Base-by-base conservation (phyloP, 441 rosid genomes). In the Macaranga tanarius region DNA sequence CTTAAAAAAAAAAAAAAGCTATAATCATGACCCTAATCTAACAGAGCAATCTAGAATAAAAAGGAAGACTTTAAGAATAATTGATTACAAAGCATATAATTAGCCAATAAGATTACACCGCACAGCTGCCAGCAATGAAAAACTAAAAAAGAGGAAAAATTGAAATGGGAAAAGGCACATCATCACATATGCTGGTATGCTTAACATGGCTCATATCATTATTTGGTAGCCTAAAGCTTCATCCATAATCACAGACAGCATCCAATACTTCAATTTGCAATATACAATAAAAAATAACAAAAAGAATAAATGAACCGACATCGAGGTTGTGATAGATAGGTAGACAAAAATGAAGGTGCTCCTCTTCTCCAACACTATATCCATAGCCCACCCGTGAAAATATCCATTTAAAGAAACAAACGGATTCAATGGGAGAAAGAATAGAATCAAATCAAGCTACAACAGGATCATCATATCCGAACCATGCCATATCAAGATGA, bases 11-110 rank as follows among this genome's bases (percentile, higher is more conserved):
- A 58, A 22, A 23, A 58, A 23, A 58, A 10, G 34, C 31, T 23
- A 38, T 10, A 72, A 73, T 10, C 47, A 50, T 60, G 52, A 48
- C 65, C 40, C 42, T 19, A 44, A 67, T 66, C 59, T 10, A 73
- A 56, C 64, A 47, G 28, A 61, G 56, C 10, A 12, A 57, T 5
- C 69, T 34, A 25, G 3, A 26, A 50, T 50, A 10, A 1, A 13
- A 28, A 28, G 20, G 6, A 28, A 10, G 10, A 5, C 20, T 28
- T 61, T 19, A 22, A 11, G 66, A 40, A 38, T 4, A 44, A 62
- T 12, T 40, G 48, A 19, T 8, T 17, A 11, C 4, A 40, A 20
- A 55, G 12, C 25, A 55, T 19, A 0, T 55, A 10, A 55, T n/a
- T 20, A 6, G 59, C 25, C 59, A 55, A 7, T 8, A 55, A 55